phyloP scores from a whole-genome alignment of 495 filamentous ascomycete species.

The Aspergillus nidulans region DNA sequence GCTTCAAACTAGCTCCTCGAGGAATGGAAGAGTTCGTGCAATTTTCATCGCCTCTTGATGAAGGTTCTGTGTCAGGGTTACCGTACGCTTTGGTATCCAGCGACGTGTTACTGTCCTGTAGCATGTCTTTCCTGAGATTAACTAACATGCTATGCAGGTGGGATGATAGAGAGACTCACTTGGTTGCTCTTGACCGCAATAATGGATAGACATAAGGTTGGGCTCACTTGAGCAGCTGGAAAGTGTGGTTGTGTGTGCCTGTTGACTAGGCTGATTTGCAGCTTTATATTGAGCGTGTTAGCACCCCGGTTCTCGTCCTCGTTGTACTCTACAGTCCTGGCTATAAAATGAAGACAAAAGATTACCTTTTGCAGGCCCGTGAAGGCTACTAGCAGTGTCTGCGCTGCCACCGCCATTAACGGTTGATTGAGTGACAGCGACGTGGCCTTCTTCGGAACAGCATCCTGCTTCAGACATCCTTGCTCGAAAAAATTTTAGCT shows the following conservation, averaged over 20 bases:
- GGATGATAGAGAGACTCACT: not conserved
- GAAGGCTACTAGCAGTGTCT: not conserved
- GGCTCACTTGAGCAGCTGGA: not conserved
- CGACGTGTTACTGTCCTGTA: not conserved
- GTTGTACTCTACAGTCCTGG: not conserved
- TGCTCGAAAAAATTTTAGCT: not conserved
- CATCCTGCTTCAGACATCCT: not conserved
- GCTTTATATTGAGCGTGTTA: not conserved
- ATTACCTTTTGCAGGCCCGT: not conserved
- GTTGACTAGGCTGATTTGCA: not conserved
- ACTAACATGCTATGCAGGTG: not conserved
- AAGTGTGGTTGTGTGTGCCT: not conserved
- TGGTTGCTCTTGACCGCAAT: not conserved
- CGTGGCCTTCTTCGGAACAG: not conserved
- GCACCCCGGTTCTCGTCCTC: not conserved
- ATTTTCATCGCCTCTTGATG: not conserved
- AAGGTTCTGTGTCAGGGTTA: not conserved
- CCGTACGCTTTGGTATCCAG: not conserved
- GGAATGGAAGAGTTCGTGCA: slow-evolving; percentile 6
- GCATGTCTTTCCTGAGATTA: not conserved
- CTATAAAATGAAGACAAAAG: not conserved
- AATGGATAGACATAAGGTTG: not conserved
- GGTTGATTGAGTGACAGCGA: not conserved
- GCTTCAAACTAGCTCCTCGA: not conserved
- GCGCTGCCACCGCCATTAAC: not conserved